phyloP scores from a whole-genome alignment of 495 filamentous ascomycete genomes.

The Talaromyces proteolyticus region DNA sequence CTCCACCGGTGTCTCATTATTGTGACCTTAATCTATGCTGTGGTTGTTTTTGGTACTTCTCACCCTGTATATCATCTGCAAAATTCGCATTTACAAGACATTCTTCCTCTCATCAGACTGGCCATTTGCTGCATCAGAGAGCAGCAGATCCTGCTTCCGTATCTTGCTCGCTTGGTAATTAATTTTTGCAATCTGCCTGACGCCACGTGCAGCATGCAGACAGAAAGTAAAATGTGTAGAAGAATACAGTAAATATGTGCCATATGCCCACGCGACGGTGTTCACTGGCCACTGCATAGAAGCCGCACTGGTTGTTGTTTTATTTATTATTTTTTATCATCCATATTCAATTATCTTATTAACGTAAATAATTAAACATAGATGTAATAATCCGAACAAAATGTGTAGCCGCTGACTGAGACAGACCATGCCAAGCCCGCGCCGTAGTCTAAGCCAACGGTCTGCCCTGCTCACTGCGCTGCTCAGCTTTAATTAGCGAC shows the following conservation, averaged over 20 bases:
- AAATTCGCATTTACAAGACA: conserved; percentile 3
- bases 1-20: neutral
- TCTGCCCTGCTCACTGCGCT: too few species aligned
- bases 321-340: neutral
- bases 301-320: neutral
- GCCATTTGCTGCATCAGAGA: too few species aligned
- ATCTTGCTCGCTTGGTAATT: too few species aligned
- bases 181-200: too few species aligned
- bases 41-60: conserved; percentile 6
- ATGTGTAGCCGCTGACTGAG: too few species aligned
- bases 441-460: neutral
- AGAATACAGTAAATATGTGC: too few species aligned
- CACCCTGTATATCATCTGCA: conserved; percentile 6
- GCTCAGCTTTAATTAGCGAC: neutral
- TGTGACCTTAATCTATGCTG: conserved; percentile 5
- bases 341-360: conserved; percentile 1
- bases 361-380: neutral
- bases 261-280: too few species aligned
- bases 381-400: too few species aligned
- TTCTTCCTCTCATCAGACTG: neutral
- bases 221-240: too few species aligned
- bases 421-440: neutral
- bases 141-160: too few species aligned
- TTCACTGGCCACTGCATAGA: too few species aligned
- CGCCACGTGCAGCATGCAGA: too few species aligned